Evolutionary conservation across 1,284 basidiomycete species (phyloP).

Genomic region (Cutaneotrichosporon sp.): DNA sequence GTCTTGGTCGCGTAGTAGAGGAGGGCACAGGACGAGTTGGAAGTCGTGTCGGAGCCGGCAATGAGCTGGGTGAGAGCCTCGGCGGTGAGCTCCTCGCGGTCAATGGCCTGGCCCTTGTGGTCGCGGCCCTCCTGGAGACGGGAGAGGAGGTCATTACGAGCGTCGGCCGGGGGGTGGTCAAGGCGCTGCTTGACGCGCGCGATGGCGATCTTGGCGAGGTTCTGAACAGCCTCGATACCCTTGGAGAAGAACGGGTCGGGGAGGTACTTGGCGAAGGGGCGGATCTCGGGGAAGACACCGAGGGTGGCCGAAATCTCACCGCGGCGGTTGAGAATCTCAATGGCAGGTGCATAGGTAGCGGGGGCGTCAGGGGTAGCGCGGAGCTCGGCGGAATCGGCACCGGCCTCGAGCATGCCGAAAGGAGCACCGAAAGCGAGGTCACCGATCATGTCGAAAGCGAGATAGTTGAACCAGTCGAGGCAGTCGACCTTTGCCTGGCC

Average conservation of each 20-base stretch:
- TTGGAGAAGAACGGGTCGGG: constrained; percentile 68
- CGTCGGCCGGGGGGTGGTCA: constrained; percentile 56
- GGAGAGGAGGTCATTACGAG: constrained; percentile 72
- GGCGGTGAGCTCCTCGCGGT: constrained; percentile 68
- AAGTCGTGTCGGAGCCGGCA: constrained; percentile 62
- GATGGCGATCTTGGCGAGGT: constrained; percentile 76
- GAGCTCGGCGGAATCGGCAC: constrained; percentile 69
- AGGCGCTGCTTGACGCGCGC: constrained; percentile 76
- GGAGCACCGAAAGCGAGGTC: constrained; percentile 81
- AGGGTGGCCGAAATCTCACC: constrained; percentile 84
- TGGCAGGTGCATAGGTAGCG: constrained; percentile 65
- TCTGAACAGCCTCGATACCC: constrained; percentile 67
- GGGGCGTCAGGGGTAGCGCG: constrained; percentile 53
- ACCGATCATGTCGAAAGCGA: constrained; percentile 85
- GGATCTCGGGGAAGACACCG: constrained; percentile 65
- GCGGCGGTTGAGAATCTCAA: constrained; percentile 82
- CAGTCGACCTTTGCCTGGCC: constrained; percentile 65
- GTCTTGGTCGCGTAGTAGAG: constrained; percentile 74
- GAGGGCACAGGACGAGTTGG: constrained; percentile 82
- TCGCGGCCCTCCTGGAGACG: constrained; percentile 76
- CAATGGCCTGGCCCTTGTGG: constrained; percentile 62
- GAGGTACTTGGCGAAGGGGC: constrained; percentile 64
- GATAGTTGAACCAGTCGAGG: constrained; percentile 74
- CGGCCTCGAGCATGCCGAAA: constrained; percentile 82
- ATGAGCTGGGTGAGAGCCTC: constrained; percentile 83